These are phyloP conservation scores for Luvunga scandens DNA, from an alignment of 345 rosid genomes.

Conservation along the genomic window DNA sequence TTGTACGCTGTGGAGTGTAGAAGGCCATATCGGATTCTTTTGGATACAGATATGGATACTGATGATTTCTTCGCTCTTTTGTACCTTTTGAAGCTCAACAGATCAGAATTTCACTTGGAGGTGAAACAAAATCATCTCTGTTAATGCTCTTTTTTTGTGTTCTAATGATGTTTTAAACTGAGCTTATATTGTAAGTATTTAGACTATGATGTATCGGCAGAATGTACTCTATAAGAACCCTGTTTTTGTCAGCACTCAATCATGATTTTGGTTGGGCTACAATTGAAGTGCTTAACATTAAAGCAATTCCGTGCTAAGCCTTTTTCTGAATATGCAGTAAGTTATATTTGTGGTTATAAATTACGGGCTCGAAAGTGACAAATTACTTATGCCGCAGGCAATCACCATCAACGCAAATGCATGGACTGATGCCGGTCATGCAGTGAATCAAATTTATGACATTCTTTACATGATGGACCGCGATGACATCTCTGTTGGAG, in stretches of 20 bases:
- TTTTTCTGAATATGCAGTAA: too few relatives aligned
- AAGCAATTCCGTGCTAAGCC: background rate
- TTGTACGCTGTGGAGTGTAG: conserved; percentile 27
- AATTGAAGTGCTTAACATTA: background rate
- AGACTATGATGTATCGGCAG: background rate
- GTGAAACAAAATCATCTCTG: conserved; percentile 31
- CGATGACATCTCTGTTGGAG: conserved; percentile 73
- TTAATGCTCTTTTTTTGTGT: background rate
- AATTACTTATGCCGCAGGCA: conserved; percentile 46
- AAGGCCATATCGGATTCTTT: conserved; percentile 53
- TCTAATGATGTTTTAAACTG: too few relatives aligned
- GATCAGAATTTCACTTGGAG: conserved; percentile 75
- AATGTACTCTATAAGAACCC: background rate
- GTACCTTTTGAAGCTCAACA: conserved; percentile 78
- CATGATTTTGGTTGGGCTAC: background rate
- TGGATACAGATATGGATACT: conserved; percentile 86
- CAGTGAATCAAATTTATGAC: conserved; percentile 85
- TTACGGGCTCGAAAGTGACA: background rate
- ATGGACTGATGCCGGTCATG: conserved; percentile 88
- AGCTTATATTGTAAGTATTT: background rate
- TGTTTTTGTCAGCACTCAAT: background rate
- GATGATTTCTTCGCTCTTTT: conserved; percentile 85
- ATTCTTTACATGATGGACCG: conserved; percentile 94
- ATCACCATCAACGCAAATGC: conserved; percentile 67
- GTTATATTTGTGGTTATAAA: background rate